Base-by-base conservation (phyloP, 2,329 filamentous ascomycete species). In the Aspergillus sergii region DNA sequence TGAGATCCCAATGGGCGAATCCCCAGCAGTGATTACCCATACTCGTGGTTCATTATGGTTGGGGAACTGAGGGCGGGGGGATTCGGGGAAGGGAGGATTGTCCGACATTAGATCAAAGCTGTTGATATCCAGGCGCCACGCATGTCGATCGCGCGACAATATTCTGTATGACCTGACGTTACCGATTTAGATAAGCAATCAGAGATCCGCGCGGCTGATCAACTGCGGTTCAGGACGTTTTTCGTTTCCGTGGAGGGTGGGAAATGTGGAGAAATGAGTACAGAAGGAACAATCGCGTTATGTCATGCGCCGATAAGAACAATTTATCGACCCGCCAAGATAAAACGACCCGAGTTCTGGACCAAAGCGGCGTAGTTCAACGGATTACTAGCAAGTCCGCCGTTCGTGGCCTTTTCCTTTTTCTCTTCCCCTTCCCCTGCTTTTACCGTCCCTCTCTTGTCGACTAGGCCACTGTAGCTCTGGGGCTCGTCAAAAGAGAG, bases 21-120 rank as follows among this genome's bases (percentile, higher is more conserved):
- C 87, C 39, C 92, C 92, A 63, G 92, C 90, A 12, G 94, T 97
- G 68, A 99, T 83, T 74, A 99, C 89, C 95, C 95, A 98, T 72
- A 94, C 92, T 73, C 94, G 90, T 57, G 94, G 93, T 57, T 83
- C 84, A 73, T 85, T 84, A 76, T 88, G 86, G 34, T 83, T 80
- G 48, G 87, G 87, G 69, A 88, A 89, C 64, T 85, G 85, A 54
- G 72, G 68, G 63, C 73, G 75, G 64, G 73, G 70, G 66, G 67
- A 69, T 64, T 76, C 73, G 68, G 71, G 68, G 60, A 72, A 72
- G 57, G 74, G 69, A 46, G 68, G 68, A 65, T 75, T 76, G 63
- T 80, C 76, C 69, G 73, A 72, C 73, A 79, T 80, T 60, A 62
- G 67, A 66, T 69, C 64, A 61, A 63, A 67, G 46, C 65, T 67